Evolutionary conservation across 805 yeast species (phyloP), one percentile per base, ranked within the genome.

Genomic region (Candida pseudoglaebosa): DNA sequence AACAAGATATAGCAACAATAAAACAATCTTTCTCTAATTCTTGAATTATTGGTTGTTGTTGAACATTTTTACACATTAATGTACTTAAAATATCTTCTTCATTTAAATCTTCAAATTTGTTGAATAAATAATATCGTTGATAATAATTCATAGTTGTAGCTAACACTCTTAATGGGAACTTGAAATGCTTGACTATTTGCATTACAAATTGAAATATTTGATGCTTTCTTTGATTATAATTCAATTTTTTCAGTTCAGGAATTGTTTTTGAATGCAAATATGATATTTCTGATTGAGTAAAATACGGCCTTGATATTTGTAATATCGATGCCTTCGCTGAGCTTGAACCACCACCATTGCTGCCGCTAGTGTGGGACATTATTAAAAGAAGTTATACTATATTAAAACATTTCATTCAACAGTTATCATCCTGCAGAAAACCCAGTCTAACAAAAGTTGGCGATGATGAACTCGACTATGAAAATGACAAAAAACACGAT

Each of bases 71-170:
- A 13, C 26, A 32, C 35, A 32, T 32, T 8, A 32, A n/a, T 8
- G 35, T 18, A 24, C 35, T 32, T 9, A 32, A 19, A 5, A 12
- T 32, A 20, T 32, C 47, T 15, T 64, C 66, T 9, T 71, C 68
- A 41, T 39, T 42, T 18, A 36, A 38, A 8, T 53, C 61, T 31
- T 74, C 78, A 50, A 82, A 82, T 43, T 62, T 61, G 53, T 84
- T 83, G 57, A 81, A 79, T 12, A 88, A 64, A 50, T 75, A 80
- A 50, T 72, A 83, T 35, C 88, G 64, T 48, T 88, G 95, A 53
- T 80, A 83, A 46, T 80, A 80, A 44, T 78, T 73, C 77, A 84
- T 78, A 3, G 93, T 72, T 7, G 85, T 73, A 43, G 81, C 82
- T 33, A 88, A 61, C 2, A 86, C 80, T 35, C 81, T 68, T 15